Percentiles rank a stretch among this genome's conserved stretches.
These are phyloP conservation scores for Clavariopsis aquatica DNA, from an alignment of 495 filamentous ascomycete species.

Conservation along the genomic window DNA sequence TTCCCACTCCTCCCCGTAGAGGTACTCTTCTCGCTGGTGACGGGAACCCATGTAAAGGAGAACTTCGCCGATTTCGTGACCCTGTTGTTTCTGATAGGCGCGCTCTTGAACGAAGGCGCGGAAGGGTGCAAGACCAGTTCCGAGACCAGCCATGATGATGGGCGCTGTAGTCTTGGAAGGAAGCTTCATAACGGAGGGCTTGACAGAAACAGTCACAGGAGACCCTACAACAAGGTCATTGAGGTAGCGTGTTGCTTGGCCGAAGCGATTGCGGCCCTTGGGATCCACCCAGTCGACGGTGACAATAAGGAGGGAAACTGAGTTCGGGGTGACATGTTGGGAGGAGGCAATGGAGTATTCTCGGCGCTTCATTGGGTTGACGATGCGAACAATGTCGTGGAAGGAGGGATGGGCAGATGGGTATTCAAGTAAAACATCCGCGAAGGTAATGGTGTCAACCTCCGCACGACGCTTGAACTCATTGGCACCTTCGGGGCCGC, in stretches of 20 bases:
- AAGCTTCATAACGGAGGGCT: constrained; percentile 97
- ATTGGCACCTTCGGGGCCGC: constrained; percentile 77
- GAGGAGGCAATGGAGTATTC: constrained; percentile 98
- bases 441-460: constrained; percentile 90
- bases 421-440: constrained; percentile 85
- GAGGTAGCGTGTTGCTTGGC: constrained; percentile 88
- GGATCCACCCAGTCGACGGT: constrained; percentile 94
- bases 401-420: constrained; percentile 84
- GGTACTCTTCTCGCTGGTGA: constrained; percentile 96
- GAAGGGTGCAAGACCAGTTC: constrained; percentile 96
- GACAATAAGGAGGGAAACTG: constrained; percentile 93
- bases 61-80: constrained; percentile 89
- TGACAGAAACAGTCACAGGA: constrained; percentile 84
- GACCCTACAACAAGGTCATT: constrained; percentile 70
- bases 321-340: constrained; percentile 84
- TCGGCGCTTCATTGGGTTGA: constrained; percentile 88
- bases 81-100: constrained; percentile 92
- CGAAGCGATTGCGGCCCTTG: constrained; percentile 83
- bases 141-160: constrained; percentile 98
- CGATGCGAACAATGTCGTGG: constrained; percentile 86
- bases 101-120: constrained; percentile 97
- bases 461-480: constrained; percentile 95
- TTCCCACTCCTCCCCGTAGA: constrained; percentile 99
- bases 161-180: constrained; percentile 81
- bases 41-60: constrained; percentile 96